Evolutionary conservation across 345 rosid species (phyloP), one percentile per base, ranked within the genome.

Genomic region (Gossypium sturtianum): DNA sequence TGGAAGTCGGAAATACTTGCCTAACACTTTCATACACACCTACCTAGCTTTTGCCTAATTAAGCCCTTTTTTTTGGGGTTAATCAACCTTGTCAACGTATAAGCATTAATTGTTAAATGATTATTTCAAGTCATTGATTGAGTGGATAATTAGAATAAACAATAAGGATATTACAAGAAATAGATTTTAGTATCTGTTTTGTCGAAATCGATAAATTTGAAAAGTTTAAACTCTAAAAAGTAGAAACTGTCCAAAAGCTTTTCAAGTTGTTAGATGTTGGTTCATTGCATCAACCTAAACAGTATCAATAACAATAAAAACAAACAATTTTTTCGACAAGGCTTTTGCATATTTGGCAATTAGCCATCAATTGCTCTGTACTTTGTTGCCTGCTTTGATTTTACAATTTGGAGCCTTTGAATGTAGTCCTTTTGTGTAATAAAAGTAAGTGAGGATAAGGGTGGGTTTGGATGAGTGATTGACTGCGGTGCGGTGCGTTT

Each of bases 21-120:
- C 83, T 66, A 77, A 77, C 77, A 47, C 62, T 69, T 72, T 47
- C 49, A 56, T 17, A 49, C 67, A 43, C 22, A 57, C 67, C 80
- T 66, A 48, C 49, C 41, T 34, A 34, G 7, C 41, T 41, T 51
- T 54, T 56, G 62, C 59, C 75, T 73, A 68, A 34, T 63, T 47
- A 48, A 62, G 52, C 41, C 58, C 48, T 53, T 20, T n/a, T 22
- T 23, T 59, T 61, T 54, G 44, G 56, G 47, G 67, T 43, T 7
- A 17, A 66, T 56, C 72, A 62, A 48, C 48, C 17, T 63, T 61
- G 67, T 51, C 56, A 51, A 16, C 56, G 19, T 51, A 16, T 51
- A 51, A 13, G 20, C 20, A 13, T 51, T 15, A 51, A 51, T 51
- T 56, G n/a, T 57, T 54, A 54, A 34, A 34, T 38, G 48, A 6